Evolutionary conservation across 2,329 filamentous ascomycete genomes (phyloP), one percentile per base, ranked within the genome.

Genomic region (Clonostachys sp.): DNA sequence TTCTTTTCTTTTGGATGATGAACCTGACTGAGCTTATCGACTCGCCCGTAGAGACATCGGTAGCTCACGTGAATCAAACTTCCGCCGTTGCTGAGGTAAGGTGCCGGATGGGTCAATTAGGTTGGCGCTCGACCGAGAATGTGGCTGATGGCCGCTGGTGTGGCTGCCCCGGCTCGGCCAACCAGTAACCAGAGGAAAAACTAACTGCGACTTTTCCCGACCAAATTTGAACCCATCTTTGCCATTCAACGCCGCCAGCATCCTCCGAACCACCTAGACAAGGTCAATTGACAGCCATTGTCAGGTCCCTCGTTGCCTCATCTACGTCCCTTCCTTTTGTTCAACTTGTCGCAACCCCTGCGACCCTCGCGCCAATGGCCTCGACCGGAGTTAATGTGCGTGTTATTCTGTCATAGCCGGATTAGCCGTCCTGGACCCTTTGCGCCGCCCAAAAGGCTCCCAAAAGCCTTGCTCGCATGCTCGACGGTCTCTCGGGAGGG

Each of bases 351-450:
- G 67, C 66, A 65, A 66, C 63, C 51, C 66, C 67, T 67, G 64
- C 72, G 61, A 65, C 63, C 61, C 57, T 57, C 58, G 65, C 58
- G 61, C 59, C 70, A 73, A 86, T 86, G 82, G 79, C 81, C 71
- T 75, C 80, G 56, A 83, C 84, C 66, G 82, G 82, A 75, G 80
- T 84, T 66, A 86, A 86, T 70, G 83, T 86, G 73, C 55, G 75
- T 75, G 55, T 52, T 60, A 56, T 57, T 55, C 54, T 56, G 50
- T 56, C 55, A 55, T 50, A 56, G 56, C 53, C 41, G 52, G 24
- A 30, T 30, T 30, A 30, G 24, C 24, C 24, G 24, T 30, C 24
- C 9, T 30, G 24, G 8, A 48, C 55, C 53, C 52, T 33, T 20
- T 16, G 30, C 39, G 40, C 17, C 40, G 12, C 18, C 40, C 18